These are phyloP conservation scores for Schizosaccharomyces octosporus DNA, from an alignment of 805 yeast species.

Conservation along the genomic window DNA sequence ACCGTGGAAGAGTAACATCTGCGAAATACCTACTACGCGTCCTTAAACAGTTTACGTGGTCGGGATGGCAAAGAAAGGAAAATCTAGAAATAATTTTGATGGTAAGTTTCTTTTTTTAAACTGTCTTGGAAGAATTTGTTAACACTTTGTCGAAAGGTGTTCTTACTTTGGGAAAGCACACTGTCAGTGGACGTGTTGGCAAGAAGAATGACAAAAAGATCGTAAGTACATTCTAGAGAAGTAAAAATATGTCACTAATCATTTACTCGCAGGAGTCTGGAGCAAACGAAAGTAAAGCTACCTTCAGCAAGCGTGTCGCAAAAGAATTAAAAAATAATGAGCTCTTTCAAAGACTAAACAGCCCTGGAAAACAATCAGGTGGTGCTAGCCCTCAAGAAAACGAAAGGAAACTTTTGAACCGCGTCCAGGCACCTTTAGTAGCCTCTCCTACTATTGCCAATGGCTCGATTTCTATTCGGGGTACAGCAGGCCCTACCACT, in stretches of 20 bases:
- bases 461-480: neutral
- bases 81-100: neutral
- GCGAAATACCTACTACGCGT: neutral
- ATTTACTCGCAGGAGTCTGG: too few relatives aligned
- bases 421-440: neutral
- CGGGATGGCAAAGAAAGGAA: neutral
- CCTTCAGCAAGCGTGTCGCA: neutral
- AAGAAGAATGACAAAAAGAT: neutral
- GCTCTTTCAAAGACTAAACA: neutral
- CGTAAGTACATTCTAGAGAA: neutral
- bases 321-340: neutral
- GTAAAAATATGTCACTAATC: neutral
- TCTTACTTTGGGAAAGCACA: neutral
- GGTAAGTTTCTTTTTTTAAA: neutral
- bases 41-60: neutral
- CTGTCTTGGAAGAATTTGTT: neutral
- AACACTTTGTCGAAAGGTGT: neutral
- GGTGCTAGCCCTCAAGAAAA: neutral
- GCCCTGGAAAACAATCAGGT: neutral
- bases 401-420: neutral
- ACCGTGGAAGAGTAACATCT: too few relatives aligned
- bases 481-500: conserved; percentile 2
- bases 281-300: neutral
- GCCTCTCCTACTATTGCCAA: neutral
- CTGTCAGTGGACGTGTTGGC: neutral